phyloP scores from a whole-genome alignment of 2,329 filamentous ascomycete species.

The Ceratocystis smalleyi region DNA sequence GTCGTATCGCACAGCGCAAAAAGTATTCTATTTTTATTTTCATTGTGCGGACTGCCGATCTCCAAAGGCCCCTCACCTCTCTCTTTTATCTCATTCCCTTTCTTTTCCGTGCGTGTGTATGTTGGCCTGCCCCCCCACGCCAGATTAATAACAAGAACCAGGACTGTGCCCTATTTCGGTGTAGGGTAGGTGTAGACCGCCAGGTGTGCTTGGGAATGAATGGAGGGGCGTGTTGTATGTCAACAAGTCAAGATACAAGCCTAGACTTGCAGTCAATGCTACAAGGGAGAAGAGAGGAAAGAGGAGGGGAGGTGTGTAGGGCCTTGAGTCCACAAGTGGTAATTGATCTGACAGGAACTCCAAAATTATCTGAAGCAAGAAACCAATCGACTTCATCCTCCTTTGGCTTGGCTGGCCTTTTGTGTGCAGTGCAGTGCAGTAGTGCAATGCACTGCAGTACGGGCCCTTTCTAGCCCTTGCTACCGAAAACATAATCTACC shows the following conservation, averaged over 20 bases:
- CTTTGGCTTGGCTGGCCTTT: background rate
- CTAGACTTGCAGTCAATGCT: background rate
- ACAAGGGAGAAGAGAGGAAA: background rate
- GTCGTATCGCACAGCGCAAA: background rate
- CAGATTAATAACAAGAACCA: slow-evolving; percentile 1
- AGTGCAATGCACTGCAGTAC: background rate
- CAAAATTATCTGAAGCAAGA: background rate
- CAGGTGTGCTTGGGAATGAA: background rate
- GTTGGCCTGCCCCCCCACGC: background rate
- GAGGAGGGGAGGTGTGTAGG: background rate
- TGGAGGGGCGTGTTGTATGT: background rate
- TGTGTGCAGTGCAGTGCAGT: no score
- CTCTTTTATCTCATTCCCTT: background rate
- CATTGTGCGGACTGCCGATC: background rate
- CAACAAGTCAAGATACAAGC: background rate
- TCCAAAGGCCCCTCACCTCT: background rate
- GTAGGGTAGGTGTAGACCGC: background rate
- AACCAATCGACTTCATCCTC: background rate
- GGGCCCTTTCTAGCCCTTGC: background rate
- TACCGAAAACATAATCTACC: background rate
- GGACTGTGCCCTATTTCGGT: background rate
- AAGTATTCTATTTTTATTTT: slow-evolving; percentile 1
- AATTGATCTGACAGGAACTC: background rate
- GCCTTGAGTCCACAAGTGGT: background rate
- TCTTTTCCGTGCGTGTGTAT: background rate